Conservation (phyloP, 2,329 filamentous ascomycete species). For the Pseudodiploospora longispora region DNA sequence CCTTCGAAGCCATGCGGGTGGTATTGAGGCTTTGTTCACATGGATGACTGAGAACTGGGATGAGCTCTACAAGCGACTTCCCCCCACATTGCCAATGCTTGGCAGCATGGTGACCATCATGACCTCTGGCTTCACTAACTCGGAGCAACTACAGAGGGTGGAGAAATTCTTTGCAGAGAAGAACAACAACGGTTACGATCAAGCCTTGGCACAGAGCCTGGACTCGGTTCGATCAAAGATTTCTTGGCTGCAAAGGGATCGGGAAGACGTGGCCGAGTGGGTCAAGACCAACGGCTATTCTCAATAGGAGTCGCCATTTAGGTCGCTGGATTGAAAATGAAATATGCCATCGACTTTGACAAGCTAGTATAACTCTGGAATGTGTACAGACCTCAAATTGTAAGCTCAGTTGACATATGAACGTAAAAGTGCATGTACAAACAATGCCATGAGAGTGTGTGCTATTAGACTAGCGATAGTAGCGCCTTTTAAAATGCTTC, state of each 20-base stretch:
- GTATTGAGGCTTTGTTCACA: conserved; percentile 69
- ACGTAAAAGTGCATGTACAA: too few relatives aligned
- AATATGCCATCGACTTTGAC: too few relatives aligned
- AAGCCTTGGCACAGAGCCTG: conserved; percentile 80
- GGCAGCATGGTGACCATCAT: conserved; percentile 76
- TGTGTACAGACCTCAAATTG: too few relatives aligned
- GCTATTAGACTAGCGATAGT: too few relatives aligned
- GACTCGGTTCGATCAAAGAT: conserved; percentile 77
- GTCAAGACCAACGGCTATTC: conserved; percentile 16
- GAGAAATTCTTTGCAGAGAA: conserved; percentile 73
- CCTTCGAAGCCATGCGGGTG: conserved; percentile 66
- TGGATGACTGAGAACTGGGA: conserved; percentile 90
- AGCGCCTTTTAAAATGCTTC: too few relatives aligned
- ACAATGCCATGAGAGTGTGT: too few relatives aligned
- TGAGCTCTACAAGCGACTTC: conserved; percentile 69
- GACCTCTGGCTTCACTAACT: conserved; percentile 70
- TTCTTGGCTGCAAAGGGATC: conserved; percentile 18
- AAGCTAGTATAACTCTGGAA: too few relatives aligned
- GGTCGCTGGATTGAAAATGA: too few relatives aligned
- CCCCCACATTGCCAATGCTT: conserved; percentile 79
- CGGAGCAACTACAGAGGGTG: conserved; percentile 67
- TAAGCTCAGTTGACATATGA: too few relatives aligned
- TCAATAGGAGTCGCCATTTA: not conserved
- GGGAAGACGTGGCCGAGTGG: conserved; percentile 17
- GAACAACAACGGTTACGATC: conserved; percentile 79